Evolutionary conservation across 2,329 filamentous ascomycete genomes (phyloP).

Genomic region (Aspergillus sp.): DNA sequence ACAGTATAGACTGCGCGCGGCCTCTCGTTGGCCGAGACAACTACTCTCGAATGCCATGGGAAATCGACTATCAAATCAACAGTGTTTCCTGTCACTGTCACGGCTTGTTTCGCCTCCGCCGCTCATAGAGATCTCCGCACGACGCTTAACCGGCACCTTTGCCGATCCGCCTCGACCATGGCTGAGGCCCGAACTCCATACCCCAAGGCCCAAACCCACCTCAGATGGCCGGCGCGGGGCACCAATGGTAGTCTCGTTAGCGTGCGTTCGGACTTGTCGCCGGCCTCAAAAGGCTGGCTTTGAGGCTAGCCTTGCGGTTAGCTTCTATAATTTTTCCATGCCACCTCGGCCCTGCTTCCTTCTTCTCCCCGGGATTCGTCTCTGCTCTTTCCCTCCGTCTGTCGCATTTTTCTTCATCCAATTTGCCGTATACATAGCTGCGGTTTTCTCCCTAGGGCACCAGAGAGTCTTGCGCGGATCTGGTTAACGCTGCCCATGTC

Average conservation of each 20-base stretch:
- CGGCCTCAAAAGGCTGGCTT: constrained; percentile 11
- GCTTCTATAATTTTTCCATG: constrained; percentile 5
- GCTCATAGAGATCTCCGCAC: neutral
- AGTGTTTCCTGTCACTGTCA: too few relatives aligned
- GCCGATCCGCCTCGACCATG: neutral
- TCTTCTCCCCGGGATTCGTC: neutral
- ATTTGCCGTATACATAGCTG: neutral
- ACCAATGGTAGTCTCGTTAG: neutral
- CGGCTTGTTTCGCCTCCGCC: neutral
- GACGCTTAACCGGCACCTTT: neutral
- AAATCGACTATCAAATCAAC: too few relatives aligned
- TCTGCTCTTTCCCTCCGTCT: neutral
- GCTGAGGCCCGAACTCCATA: neutral
- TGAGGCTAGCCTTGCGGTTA: constrained; percentile 4
- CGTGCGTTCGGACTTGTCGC: constrained; percentile 11
- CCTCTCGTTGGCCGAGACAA: too few relatives aligned
- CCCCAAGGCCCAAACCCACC: neutral
- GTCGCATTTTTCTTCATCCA: neutral
- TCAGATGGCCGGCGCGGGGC: neutral
- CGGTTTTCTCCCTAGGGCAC: too few relatives aligned
- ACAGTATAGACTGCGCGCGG: too few relatives aligned
- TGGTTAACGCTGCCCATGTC: neutral
- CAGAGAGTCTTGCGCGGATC: neutral
- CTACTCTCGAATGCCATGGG: too few relatives aligned
- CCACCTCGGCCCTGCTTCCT: neutral